phyloP scores from a whole-genome alignment of 2,329 filamentous ascomycete genomes.

The Fonsecaea pedrosoi region DNA sequence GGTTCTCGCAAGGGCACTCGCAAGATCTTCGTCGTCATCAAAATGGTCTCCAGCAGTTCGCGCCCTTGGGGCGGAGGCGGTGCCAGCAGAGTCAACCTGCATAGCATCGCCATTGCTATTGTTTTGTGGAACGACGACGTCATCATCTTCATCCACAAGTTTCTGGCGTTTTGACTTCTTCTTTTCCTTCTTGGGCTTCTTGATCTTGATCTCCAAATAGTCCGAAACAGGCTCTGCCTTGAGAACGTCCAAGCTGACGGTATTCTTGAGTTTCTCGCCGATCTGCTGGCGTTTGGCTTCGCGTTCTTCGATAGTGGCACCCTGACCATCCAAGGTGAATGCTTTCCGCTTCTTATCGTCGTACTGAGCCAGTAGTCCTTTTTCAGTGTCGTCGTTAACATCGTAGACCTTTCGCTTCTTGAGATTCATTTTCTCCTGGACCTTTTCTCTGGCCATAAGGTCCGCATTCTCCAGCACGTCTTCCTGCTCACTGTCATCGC shows the following conservation, averaged over 20 bases:
- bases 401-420: slow-evolving; percentile 98
- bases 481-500: slow-evolving; percentile 78
- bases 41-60: slow-evolving; percentile 71
- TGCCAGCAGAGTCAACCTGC: slow-evolving; percentile 70
- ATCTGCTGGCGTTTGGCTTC: slow-evolving; percentile 62
- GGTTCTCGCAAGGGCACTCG: slow-evolving; percentile 83
- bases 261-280: slow-evolving; percentile 67
- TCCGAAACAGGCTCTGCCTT: slow-evolving; percentile 76
- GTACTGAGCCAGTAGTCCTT: slow-evolving; percentile 83
- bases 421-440: slow-evolving; percentile 73
- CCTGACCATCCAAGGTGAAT: slow-evolving; percentile 84
- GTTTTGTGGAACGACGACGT: slow-evolving; percentile 53
- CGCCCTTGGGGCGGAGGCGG: slow-evolving; percentile 60
- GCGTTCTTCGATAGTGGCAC: slow-evolving; percentile 69
- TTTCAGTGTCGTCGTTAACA: slow-evolving; percentile 74
- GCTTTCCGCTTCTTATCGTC: slow-evolving; percentile 91
- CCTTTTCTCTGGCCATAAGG: slow-evolving; percentile 51
- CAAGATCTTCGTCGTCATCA: slow-evolving; percentile 90
- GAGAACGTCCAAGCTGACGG: slow-evolving; percentile 78
- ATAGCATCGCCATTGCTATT: slow-evolving; percentile 62
- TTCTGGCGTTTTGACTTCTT: slow-evolving; percentile 76
- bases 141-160: slow-evolving; percentile 66
- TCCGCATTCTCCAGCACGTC: slow-evolving; percentile 73
- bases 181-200: slow-evolving; percentile 89
- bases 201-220: slow-evolving; percentile 92